Evolutionary conservation across 1,284 basidiomycete genomes (phyloP).

Genomic region (Macrocystidia cucumis): DNA sequence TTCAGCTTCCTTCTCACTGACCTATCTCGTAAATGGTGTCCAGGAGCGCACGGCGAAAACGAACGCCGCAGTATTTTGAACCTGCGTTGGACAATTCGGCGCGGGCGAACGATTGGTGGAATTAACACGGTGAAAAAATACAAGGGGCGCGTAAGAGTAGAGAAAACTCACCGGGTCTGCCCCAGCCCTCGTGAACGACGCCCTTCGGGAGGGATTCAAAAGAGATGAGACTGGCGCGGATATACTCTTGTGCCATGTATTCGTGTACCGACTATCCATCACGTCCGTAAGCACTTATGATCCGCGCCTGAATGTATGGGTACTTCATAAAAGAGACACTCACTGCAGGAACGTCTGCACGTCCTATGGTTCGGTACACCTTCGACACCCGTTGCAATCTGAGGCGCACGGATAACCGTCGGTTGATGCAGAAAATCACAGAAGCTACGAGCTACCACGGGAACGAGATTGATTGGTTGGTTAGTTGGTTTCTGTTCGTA

Average conservation of each 20-base stretch:
- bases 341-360: constrained; percentile 69
- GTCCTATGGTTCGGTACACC: constrained; percentile 51
- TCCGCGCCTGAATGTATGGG: not conserved
- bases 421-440: constrained; percentile 54
- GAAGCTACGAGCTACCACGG: constrained; percentile 41
- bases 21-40: constrained; percentile 63
- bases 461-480: not conserved
- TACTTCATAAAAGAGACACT: constrained; percentile 21
- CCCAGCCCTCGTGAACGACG: constrained; percentile 75
- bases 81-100: no score
- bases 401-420: constrained; percentile 54
- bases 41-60: constrained; percentile 57
- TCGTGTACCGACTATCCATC: constrained; percentile 54
- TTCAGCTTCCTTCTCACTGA: constrained; percentile 28
- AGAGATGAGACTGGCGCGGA: constrained; percentile 68
- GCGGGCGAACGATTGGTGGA: no score
- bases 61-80: constrained; percentile 47
- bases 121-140: not conserved
- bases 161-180: constrained; percentile 50
- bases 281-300: not conserved
- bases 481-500: no score
- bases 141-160: not conserved
- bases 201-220: constrained; percentile 72
- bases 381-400: constrained; percentile 68
- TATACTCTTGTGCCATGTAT: constrained; percentile 74